Evolutionary conservation across 768 basidiomycete genomes (phyloP).

Genomic region (Filobasidium wieringae): DNA sequence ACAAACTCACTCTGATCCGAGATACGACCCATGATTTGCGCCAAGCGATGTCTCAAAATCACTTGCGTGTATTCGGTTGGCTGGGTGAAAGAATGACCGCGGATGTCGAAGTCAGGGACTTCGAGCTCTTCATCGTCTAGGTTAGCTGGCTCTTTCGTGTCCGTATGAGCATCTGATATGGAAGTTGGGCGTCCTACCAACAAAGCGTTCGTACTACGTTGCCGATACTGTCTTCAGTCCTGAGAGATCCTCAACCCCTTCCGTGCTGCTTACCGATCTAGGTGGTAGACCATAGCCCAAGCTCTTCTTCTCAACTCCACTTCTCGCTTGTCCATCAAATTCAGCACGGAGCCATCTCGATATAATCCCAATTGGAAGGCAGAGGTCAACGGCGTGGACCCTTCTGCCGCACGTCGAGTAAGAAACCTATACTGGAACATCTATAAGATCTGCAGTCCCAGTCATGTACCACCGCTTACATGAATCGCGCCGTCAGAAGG

Average conservation of each 20-base stretch:
- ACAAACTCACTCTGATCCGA: constrained; percentile 32
- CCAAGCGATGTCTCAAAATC: constrained; percentile 37
- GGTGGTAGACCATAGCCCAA: constrained; percentile 38
- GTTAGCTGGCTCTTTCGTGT: constrained; percentile 38
- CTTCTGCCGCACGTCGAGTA: constrained; percentile 38
- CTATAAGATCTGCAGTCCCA: background rate
- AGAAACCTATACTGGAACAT: constrained; percentile 27
- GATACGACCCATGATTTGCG: constrained; percentile 39
- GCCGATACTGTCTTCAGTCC: background rate
- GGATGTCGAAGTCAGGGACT: constrained; percentile 32
- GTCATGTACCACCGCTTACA: constrained; percentile 21
- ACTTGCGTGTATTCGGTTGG: constrained; percentile 39
- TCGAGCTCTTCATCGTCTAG: constrained; percentile 39
- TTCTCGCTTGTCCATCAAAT: constrained; percentile 36
- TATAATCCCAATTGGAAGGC: constrained; percentile 40
- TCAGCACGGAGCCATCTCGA: constrained; percentile 37
- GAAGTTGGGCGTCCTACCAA: constrained; percentile 39
- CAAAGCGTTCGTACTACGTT: constrained; percentile 37
- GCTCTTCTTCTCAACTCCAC: constrained; percentile 38
- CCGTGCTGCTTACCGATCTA: constrained; percentile 33
- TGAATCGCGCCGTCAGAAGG: constrained; percentile 38
- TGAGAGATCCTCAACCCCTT: background rate
- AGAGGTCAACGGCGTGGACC: constrained; percentile 39
- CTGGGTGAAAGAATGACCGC: constrained; percentile 35
- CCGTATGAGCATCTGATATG: constrained; percentile 38